Base-by-base conservation (phyloP, 176 grass and related monocot species). In the Chrysopogon serrulatus region DNA sequence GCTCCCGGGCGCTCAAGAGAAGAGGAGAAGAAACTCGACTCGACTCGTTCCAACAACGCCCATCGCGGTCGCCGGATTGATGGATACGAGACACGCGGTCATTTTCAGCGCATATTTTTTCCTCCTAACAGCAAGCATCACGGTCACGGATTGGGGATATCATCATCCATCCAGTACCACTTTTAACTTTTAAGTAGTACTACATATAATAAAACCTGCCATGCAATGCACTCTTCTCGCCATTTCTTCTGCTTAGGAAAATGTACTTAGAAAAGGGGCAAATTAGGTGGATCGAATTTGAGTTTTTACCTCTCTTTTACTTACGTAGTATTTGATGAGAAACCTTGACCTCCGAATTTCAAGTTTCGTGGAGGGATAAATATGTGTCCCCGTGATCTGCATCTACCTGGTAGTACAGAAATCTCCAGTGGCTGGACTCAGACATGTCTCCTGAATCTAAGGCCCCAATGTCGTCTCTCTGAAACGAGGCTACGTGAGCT, bases 71-170 rank as follows among this genome's bases (percentile, higher is more conserved):
- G 21, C 47, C 34, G 30, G 59, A 68, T 37, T 56, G 77, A 85
- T 85, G 53, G 54, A 64, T 34, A 37, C 62, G 26, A 53, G 21
- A 27, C 77, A 54, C 54, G 41, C 23, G 5, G 78, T 90, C 84
- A 72, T 90, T 83, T 83, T 90, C 84, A 83, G 37, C 17, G 45
- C 66, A 34, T 59, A 14, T 56, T 80, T 83, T 60, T 83, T 41
- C 65, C 88, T 83, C 84, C 74, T 83, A 83, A 83, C 67, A 86
- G 31, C 73, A 86, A 27, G 65, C 79, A 86, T 62, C 43, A 60
- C 28, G 36, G 79, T 83, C 67, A 59, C 30, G 24, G 13, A 13
- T 43, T 15, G 14, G 21, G 42, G n/a, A 27, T 75, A 42, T 81
- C 13, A 42, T 81, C 13, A 42, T 67, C 54, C 24, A 13, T 62